These are phyloP conservation scores for Monilinia aucupariae DNA, from an alignment of 2,329 filamentous ascomycete species.

Conservation along the genomic window DNA sequence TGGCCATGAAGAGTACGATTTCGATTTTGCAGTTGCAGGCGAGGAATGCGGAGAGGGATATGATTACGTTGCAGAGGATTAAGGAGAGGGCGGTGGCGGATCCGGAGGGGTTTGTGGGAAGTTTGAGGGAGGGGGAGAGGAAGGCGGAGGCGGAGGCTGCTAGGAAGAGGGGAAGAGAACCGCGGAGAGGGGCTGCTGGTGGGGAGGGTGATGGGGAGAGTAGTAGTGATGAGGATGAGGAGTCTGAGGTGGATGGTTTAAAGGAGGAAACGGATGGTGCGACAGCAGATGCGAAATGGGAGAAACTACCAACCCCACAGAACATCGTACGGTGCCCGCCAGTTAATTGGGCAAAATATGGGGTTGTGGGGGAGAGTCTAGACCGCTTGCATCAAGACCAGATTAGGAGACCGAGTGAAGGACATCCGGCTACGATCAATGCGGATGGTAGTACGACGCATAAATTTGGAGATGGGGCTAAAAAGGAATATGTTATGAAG, in stretches of 20 bases:
- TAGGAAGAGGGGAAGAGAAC: slow-evolving; percentile 29
- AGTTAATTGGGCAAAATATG: slow-evolving; percentile 93
- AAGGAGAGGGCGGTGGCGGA: slow-evolving; percentile 66
- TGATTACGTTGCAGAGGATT: slow-evolving; percentile 61
- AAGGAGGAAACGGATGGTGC: slow-evolving; percentile 6
- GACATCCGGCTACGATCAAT: slow-evolving; percentile 43
- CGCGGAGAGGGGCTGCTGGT: slow-evolving; percentile 20
- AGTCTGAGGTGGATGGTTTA: slow-evolving; percentile 15
- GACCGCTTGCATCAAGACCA: slow-evolving; percentile 84
- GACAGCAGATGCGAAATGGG: slow-evolving; percentile 43
- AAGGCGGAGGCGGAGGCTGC: slow-evolving; percentile 30
- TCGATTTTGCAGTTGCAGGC: slow-evolving; percentile 82
- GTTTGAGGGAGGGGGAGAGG: slow-evolving; percentile 59
- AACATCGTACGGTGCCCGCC: slow-evolving; percentile 80
- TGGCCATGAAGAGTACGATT: slow-evolving; percentile 80
- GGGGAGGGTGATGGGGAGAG: slow-evolving; percentile 12
- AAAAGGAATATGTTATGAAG: slow-evolving; percentile 1
- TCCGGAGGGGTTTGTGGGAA: slow-evolving; percentile 65
- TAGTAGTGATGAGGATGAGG: slow-evolving; percentile 21
- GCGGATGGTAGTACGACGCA: slow-evolving; percentile 46
- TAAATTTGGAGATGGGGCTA: slow-evolving; percentile 35
- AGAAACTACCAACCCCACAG: slow-evolving; percentile 68
- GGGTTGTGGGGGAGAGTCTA: slow-evolving; percentile 76
- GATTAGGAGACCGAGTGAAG: slow-evolving; percentile 55
- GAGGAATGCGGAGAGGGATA: slow-evolving; percentile 69